phyloP scores from a whole-genome alignment of 2,329 filamentous ascomycete genomes.

The Madurella fahalii region DNA sequence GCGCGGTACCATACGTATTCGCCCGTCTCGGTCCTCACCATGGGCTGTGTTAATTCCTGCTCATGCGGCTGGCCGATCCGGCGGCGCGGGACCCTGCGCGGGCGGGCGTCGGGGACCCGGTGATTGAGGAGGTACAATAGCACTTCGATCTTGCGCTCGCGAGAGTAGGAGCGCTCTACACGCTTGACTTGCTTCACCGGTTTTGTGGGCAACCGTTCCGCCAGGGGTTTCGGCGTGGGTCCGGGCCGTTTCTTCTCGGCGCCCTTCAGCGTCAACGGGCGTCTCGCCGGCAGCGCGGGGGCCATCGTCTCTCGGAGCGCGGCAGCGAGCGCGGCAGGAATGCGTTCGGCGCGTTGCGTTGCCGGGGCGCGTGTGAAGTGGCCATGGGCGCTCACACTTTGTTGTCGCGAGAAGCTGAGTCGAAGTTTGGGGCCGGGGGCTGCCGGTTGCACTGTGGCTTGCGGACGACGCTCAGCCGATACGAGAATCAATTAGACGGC shows the following conservation, averaged over 20 bases:
- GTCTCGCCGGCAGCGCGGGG: neutral
- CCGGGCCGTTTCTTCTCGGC: slow-evolving; percentile 10
- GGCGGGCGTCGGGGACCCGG: slow-evolving; percentile 14
- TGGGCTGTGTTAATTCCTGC: slow-evolving; percentile 19
- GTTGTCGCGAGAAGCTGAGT: too few relatives aligned
- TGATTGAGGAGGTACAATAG: slow-evolving; percentile 22
- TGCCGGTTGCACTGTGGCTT: neutral
- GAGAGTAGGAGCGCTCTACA: slow-evolving; percentile 20
- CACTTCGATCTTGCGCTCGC: slow-evolving; percentile 25
- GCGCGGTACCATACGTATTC: slow-evolving; percentile 21
- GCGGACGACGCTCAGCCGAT: neutral
- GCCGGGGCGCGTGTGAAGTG: too few relatives aligned
- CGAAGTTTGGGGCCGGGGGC: too few relatives aligned
- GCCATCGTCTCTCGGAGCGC: slow-evolving; percentile 1
- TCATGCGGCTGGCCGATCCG: slow-evolving; percentile 20
- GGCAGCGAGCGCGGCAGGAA: neutral
- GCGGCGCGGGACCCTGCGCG: slow-evolving; percentile 11
- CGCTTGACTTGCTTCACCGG: slow-evolving; percentile 17
- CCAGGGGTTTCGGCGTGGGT: slow-evolving; percentile 16
- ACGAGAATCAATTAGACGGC: neutral
- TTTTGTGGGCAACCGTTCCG: slow-evolving; percentile 13
- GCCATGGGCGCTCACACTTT: too few relatives aligned
- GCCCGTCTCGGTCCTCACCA: slow-evolving; percentile 14
- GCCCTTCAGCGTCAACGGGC: slow-evolving; percentile 11
- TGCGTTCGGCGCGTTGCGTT: too few relatives aligned